phyloP scores from a whole-genome alignment of 1,284 basidiomycete species.

The Cryptococcus sp. region DNA sequence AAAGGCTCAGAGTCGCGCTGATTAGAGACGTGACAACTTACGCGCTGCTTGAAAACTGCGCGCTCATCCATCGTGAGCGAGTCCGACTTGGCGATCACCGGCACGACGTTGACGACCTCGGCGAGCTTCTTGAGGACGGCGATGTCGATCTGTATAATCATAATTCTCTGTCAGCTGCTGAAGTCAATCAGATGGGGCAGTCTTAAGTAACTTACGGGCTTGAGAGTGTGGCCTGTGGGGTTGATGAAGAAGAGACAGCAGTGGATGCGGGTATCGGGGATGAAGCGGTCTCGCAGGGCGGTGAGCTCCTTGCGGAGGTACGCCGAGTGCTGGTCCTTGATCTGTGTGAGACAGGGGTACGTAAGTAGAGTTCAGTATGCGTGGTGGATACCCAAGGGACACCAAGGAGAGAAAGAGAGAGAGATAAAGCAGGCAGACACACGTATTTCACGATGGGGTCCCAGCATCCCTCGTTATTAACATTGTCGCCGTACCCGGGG shows the following conservation, averaged over 20 bases:
- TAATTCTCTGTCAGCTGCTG: not conserved
- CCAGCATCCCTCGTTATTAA: constrained; percentile 99
- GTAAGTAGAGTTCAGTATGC: not conserved
- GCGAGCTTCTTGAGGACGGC: constrained; percentile 98
- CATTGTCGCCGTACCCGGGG: constrained; percentile 95
- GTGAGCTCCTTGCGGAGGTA: constrained; percentile 99
- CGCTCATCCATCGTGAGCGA: constrained; percentile 90
- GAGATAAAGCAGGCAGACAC: constrained; percentile 43
- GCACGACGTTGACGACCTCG: constrained; percentile 98
- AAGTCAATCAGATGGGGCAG: too few relatives aligned
- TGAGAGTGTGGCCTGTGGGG: constrained; percentile 88
- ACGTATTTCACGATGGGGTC: constrained; percentile 99
- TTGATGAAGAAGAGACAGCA: constrained; percentile 99
- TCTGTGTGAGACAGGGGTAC: constrained; percentile 25
- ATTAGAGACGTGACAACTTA: constrained; percentile 41
- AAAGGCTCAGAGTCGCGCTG: too few relatives aligned
- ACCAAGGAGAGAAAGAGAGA: not conserved
- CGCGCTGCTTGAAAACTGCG: constrained; percentile 87
- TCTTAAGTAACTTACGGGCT: constrained; percentile 54
- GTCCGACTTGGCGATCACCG: constrained; percentile 98
- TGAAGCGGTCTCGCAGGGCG: constrained; percentile 96
- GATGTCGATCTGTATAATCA: constrained; percentile 67
- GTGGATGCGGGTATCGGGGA: constrained; percentile 97
- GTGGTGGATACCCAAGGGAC: too few relatives aligned
- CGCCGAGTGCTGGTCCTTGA: constrained; percentile 91